These are phyloP conservation scores for Scedosporium dehoogii DNA, from an alignment of 2,329 filamentous ascomycete genomes.

Conservation along the genomic window DNA sequence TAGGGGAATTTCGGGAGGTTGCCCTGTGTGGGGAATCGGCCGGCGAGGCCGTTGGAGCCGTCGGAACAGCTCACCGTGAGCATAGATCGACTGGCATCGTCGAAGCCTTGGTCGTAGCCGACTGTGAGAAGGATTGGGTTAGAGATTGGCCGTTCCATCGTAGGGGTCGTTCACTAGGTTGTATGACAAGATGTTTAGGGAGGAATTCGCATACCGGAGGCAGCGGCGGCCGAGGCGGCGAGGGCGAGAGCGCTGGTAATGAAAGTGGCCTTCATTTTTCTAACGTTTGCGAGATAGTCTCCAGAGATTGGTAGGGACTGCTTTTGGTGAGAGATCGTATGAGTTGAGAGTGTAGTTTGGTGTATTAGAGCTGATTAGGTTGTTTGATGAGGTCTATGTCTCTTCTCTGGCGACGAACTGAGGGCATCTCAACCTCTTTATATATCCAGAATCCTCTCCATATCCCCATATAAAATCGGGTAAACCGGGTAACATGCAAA, in stretches of 20 bases:
- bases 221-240: conserved; percentile 25
- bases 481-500: background rate
- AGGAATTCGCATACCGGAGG: conserved; percentile 18
- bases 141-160: background rate
- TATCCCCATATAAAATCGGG: background rate
- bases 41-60: conserved; percentile 56
- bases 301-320: no score
- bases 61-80: conserved; percentile 55
- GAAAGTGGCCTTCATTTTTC: conserved; percentile 33
- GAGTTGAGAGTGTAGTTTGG: no score
- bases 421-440: background rate
- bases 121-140: conserved; percentile 29
- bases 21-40: conserved; percentile 46
- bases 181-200: background rate
- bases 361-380: no score
- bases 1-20: conserved; percentile 40
- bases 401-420: background rate
- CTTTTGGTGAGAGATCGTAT: no score
- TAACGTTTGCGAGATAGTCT: no score
- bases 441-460: background rate
- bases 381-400: no score
- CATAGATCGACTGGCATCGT: conserved; percentile 46
- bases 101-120: conserved; percentile 65
- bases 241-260: conserved; percentile 28
- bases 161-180: background rate